A percentile compares a stretch with the other conserved stretches of the same genome.
phyloP scores from a whole-genome alignment of 2,329 filamentous ascomycete species.

The Arthrobotrys musiformis region DNA sequence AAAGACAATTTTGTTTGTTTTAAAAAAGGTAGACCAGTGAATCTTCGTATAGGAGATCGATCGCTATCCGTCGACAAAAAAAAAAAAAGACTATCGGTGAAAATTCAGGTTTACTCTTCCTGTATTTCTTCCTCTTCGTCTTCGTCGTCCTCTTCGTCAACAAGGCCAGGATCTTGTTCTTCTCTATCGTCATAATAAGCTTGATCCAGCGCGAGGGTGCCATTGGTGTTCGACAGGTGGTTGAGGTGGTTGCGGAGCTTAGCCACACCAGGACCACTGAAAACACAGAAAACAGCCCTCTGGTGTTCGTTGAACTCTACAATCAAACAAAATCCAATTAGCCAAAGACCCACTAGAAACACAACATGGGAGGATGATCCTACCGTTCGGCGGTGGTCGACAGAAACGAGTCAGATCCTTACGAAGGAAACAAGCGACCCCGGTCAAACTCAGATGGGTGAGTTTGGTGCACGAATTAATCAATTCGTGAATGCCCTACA shows the following conservation, averaged over 20 bases:
- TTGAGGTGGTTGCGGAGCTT: constrained; percentile 83
- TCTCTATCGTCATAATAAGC: constrained; percentile 58
- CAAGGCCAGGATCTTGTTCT: constrained; percentile 51
- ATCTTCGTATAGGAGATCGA: not conserved
- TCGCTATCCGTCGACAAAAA: not conserved
- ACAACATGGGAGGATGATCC: not conserved
- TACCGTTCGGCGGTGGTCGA: constrained; percentile 75
- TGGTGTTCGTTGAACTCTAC: constrained; percentile 94
- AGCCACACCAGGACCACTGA: constrained; percentile 85
- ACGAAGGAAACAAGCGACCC: constrained; percentile 87
- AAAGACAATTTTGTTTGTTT: too few relatives aligned
- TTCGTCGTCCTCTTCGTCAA: constrained; percentile 58
- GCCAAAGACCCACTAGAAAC: not conserved
- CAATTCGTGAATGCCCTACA: constrained; percentile 85
- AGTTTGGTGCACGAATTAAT: constrained; percentile 91
- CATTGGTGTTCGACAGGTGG: constrained; percentile 58
- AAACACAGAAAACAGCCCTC: constrained; percentile 95
- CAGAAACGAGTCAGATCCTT: constrained; percentile 83
- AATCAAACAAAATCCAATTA: not conserved
- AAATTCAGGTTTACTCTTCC: constrained; percentile 40
- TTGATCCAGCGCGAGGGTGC: constrained; percentile 45
- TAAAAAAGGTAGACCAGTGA: not conserved
- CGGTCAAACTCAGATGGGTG: constrained; percentile 93
- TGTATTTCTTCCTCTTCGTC: constrained; percentile 58
- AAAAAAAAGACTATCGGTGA: not conserved